A percentile compares a stretch with the other conserved stretches of the same genome.
phyloP scores from a whole-genome alignment of 495 filamentous ascomycete genomes.

The Pyrenula aspistea region DNA sequence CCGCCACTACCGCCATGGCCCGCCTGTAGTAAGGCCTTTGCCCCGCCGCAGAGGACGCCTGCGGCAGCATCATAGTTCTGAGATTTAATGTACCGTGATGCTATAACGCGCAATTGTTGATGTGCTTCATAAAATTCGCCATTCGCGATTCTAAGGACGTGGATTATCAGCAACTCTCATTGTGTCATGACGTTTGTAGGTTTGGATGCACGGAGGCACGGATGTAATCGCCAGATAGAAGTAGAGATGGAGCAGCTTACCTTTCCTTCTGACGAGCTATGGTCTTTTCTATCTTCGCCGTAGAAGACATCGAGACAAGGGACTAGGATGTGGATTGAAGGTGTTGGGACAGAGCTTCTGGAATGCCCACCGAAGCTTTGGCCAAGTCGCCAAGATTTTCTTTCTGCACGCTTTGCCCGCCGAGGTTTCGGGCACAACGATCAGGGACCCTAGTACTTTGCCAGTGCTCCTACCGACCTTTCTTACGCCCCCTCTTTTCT shows the following conservation, averaged over 20 bases:
- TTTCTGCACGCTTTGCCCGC: not conserved
- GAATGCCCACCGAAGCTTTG: not conserved
- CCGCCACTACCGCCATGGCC: constrained; percentile 73
- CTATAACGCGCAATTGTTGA: constrained; percentile 90
- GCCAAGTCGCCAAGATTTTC: not conserved
- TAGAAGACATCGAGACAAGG: not conserved
- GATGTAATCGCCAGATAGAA: no score
- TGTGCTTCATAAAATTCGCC: constrained; percentile 95
- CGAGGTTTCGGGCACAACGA: not conserved
- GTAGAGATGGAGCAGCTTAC: no score
- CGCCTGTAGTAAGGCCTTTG: constrained; percentile 71
- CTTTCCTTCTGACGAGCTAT: constrained; percentile 59
- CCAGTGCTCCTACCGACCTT: not conserved
- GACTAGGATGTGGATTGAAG: not conserved
- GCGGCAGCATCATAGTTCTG: constrained; percentile 72
- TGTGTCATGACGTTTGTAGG: not conserved
- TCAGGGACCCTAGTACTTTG: not conserved
- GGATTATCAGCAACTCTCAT: constrained; percentile 1
- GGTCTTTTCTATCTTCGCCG: constrained; percentile 60
- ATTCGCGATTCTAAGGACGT: constrained; percentile 60
- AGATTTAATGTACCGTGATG: constrained; percentile 80
- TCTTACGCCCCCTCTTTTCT: not conserved
- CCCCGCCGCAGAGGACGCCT: constrained; percentile 75
- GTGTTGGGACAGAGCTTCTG: not conserved
- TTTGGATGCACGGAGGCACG: no score